Percentiles rank a stretch among this genome's conserved stretches.
Conservation (phyloP, 768 basidiomycete species). For the Mycena crocata region DNA sequence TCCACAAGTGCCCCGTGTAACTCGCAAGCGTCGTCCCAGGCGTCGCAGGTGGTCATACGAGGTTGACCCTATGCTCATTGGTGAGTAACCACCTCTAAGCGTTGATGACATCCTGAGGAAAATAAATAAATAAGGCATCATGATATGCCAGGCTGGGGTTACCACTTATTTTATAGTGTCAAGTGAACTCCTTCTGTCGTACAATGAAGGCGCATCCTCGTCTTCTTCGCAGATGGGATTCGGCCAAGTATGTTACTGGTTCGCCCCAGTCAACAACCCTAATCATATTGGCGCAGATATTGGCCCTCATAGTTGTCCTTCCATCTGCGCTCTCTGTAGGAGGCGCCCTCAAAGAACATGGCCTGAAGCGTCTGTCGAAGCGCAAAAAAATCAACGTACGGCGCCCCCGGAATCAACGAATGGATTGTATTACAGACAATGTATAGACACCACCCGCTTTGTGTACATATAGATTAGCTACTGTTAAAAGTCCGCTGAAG, state of each 20-base stretch:
- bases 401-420: constrained; percentile 16
- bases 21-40: constrained; percentile 42
- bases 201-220: constrained; percentile 41
- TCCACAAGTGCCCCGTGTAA: neutral
- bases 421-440: constrained; percentile 23
- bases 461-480: constrained; percentile 19
- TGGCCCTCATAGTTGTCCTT: constrained; percentile 54
- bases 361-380: constrained; percentile 44
- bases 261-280: neutral
- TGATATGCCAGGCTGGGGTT: constrained; percentile 50
- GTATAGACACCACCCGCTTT: constrained; percentile 14
- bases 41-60: constrained; percentile 48
- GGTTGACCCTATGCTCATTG: constrained; percentile 54
- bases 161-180: constrained; percentile 55
- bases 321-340: constrained; percentile 51
- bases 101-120: too few species aligned
- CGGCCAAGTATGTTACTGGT: constrained; percentile 45
- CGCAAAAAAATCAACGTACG: constrained; percentile 32
- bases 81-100: constrained; percentile 3
- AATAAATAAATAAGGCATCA: constrained; percentile 43
- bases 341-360: constrained; percentile 46
- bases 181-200: constrained; percentile 49
- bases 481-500: neutral
- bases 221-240: constrained; percentile 49
- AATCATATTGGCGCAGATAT: constrained; percentile 39